Conservation (phyloP, 352 stramenopile genomes). For the Thalassiosira livingstoniorum region DNA sequence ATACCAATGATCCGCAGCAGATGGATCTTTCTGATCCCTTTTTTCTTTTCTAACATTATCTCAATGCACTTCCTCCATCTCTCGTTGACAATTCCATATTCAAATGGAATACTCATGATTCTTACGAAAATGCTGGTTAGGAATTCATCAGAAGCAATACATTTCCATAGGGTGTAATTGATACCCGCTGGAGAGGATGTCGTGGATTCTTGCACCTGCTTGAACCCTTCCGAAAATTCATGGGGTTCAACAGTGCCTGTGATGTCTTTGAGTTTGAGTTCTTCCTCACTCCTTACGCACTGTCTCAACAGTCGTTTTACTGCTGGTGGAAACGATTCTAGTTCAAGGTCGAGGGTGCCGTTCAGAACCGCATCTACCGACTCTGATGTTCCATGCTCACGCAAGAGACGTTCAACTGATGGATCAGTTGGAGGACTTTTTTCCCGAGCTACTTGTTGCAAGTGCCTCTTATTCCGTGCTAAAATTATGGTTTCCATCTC, state of each 20-base stretch:
- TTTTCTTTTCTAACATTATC: slow-evolving; percentile 9
- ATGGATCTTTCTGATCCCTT: neutral
- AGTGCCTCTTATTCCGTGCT: slow-evolving; percentile 31
- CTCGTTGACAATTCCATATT: neutral
- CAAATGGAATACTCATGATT: slow-evolving; percentile 1
- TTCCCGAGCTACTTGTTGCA: slow-evolving; percentile 32
- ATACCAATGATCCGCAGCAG: slow-evolving; percentile 8
- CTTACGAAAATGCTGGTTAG: neutral
- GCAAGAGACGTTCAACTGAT: neutral
- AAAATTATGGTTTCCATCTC: slow-evolving; percentile 31
- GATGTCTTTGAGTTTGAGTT: neutral
- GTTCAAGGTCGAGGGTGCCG: neutral
- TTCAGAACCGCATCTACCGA: neutral
- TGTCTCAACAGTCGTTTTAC: slow-evolving; percentile 4
- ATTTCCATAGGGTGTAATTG: slow-evolving; percentile 26
- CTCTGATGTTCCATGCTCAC: neutral
- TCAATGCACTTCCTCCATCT: neutral
- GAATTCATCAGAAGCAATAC: neutral
- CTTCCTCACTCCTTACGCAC: neutral
- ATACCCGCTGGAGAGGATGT: neutral
- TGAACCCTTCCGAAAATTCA: slow-evolving; percentile 17
- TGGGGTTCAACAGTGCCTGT: neutral
- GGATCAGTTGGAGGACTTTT: neutral
- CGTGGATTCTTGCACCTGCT: neutral
- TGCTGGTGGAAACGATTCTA: neutral